Conservation (phyloP, 129 eudicot genomes). For the Centella asiatica region DNA sequence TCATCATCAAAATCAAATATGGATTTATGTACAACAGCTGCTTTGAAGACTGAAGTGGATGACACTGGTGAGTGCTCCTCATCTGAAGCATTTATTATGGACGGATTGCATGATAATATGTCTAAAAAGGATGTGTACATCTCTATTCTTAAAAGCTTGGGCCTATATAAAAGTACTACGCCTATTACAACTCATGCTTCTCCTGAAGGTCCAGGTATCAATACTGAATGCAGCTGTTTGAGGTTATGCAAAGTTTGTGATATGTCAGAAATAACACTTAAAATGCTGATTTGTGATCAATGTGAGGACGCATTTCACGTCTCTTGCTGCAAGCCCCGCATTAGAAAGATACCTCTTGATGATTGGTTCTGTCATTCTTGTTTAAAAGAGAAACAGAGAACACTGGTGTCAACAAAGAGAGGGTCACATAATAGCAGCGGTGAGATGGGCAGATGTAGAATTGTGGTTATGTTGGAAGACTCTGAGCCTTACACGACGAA, state of each 20-base stretch:
- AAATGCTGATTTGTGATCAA: conserved; percentile 71
- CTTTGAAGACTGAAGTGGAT: conserved; percentile 37
- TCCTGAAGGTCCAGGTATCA: conserved; percentile 6
- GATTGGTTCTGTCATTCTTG: conserved; percentile 73
- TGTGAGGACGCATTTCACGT: conserved; percentile 74
- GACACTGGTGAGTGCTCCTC: conserved; percentile 74
- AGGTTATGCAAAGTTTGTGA: conserved; percentile 52
- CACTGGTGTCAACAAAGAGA: conserved; percentile 23
- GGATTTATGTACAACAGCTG: conserved; percentile 41
- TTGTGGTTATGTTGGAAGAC: conserved; percentile 37
- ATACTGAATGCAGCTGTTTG: conserved; percentile 26
- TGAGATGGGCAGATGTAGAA: conserved; percentile 15
- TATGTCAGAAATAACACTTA: conserved; percentile 26
- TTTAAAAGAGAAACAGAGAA: conserved; percentile 46
- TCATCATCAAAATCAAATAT: conserved; percentile 62
- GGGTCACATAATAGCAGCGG: conserved; percentile 16
- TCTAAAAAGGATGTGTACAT: conserved; percentile 45
- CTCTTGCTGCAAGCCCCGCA: conserved; percentile 46
- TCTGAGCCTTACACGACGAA: conserved; percentile 34
- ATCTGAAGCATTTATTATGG: conserved; percentile 40
- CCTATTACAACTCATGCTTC: conserved; percentile 11
- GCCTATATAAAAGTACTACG: conserved; percentile 27
- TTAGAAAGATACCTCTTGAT: conserved; percentile 42
- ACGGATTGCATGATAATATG: conserved; percentile 21
- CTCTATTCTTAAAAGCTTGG: conserved; percentile 38